Percentiles rank a stretch among this genome's conserved stretches.
phyloP scores from a whole-genome alignment of 2,329 filamentous ascomycete species.

The Botrytis elliptica region DNA sequence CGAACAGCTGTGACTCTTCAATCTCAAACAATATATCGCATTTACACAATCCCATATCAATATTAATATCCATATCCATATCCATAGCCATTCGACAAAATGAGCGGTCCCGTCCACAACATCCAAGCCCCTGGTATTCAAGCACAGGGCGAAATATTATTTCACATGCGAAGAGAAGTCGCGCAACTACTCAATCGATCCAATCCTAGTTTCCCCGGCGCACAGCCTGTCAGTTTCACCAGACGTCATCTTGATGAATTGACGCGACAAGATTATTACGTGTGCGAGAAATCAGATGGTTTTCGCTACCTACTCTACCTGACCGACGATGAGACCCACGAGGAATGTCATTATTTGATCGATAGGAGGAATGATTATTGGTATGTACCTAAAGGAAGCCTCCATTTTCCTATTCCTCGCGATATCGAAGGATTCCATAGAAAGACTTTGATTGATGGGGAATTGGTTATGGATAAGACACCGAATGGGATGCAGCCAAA shows the following conservation, averaged over 20 bases:
- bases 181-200: constrained; percentile 70
- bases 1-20: background rate
- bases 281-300: constrained; percentile 97
- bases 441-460: constrained; percentile 84
- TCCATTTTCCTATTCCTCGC: constrained; percentile 77
- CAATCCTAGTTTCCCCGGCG: constrained; percentile 74
- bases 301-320: constrained; percentile 94
- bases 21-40: background rate
- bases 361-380: constrained; percentile 98
- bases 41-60: background rate
- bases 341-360: constrained; percentile 84
- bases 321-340: constrained; percentile 59
- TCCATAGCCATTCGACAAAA: constrained; percentile 10
- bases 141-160: constrained; percentile 59
- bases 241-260: constrained; percentile 80
- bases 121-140: constrained; percentile 65
- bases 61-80: background rate
- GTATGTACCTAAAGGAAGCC: constrained; percentile 64
- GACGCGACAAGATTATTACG: constrained; percentile 82
- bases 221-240: constrained; percentile 92
- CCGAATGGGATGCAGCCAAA: constrained; percentile 69
- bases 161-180: constrained; percentile 68
- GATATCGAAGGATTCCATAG: constrained; percentile 69
- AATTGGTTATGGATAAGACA: constrained; percentile 83
- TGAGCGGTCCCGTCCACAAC: constrained; percentile 28